Percentiles rank a stretch among this genome's conserved stretches.
These are phyloP conservation scores for Ophiocordyceps robertsii DNA, from an alignment of 2,329 filamentous ascomycete genomes.

Conservation along the genomic window DNA sequence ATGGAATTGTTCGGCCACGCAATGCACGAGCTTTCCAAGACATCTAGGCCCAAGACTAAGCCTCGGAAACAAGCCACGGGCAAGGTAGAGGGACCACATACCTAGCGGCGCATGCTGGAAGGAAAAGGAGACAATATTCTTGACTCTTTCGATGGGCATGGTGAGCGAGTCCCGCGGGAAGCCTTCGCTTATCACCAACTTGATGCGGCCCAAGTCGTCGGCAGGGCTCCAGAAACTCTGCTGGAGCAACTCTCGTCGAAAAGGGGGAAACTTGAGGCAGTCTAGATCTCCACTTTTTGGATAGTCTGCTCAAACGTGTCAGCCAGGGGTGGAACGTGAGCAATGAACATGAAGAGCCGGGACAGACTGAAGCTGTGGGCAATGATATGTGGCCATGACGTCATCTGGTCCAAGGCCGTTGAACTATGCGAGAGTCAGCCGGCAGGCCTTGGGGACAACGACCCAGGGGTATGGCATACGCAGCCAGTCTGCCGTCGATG, in stretches of 20 bases:
- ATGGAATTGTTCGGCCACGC: constrained; percentile 67
- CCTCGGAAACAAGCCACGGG: background rate
- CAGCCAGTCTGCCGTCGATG: constrained; percentile 50
- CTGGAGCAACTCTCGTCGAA: constrained; percentile 54
- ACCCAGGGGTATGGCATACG: constrained; percentile 27
- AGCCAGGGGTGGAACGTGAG: background rate
- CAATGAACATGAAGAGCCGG: background rate
- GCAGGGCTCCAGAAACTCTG: constrained; percentile 60
- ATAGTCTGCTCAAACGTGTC: constrained; percentile 21
- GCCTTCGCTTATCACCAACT: constrained; percentile 62
- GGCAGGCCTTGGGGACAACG: background rate
- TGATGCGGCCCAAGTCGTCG: constrained; percentile 62
- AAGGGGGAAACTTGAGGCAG: constrained; percentile 57
- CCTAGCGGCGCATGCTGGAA: constrained; percentile 75
- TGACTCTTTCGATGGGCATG: constrained; percentile 49
- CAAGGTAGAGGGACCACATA: constrained; percentile 24
- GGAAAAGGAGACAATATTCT: constrained; percentile 64
- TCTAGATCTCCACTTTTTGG: constrained; percentile 45
- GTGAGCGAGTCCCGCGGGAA: constrained; percentile 40
- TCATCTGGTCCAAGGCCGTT: constrained; percentile 36
- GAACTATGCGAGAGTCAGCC: constrained; percentile 25
- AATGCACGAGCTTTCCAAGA: constrained; percentile 60
- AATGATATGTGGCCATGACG: constrained; percentile 36
- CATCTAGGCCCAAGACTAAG: constrained; percentile 27
- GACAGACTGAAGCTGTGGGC: constrained; percentile 26